Percentiles rank a stretch among this genome's conserved stretches.
phyloP scores from a whole-genome alignment of 1,284 basidiomycete species.

The Sphaerobolus stellatus region DNA sequence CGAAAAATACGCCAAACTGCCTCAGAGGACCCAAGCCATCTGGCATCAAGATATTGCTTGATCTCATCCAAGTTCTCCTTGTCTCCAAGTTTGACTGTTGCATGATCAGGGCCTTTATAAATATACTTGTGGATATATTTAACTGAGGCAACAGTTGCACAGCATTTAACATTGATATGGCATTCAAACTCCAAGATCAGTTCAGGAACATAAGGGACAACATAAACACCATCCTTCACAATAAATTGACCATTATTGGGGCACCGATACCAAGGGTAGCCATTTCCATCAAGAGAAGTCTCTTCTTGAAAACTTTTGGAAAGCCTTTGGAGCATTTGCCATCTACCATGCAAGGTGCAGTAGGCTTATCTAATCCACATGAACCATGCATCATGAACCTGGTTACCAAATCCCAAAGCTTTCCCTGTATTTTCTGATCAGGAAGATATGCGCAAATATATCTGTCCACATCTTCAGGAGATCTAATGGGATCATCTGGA shows the following conservation, averaged over 20 bases:
- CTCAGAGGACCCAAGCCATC: conserved; percentile 40
- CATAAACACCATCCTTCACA: conserved; percentile 24
- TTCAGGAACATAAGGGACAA: conserved; percentile 41
- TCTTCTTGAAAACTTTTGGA: conserved; percentile 37
- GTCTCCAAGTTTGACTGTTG: conserved; percentile 13
- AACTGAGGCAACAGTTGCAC: conserved; percentile 29
- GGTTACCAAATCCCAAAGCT: conserved; percentile 34
- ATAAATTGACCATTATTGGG: conserved; percentile 33
- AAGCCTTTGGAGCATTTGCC: conserved; percentile 41
- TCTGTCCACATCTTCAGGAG: conserved; percentile 37
- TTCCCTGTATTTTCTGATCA: conserved; percentile 36
- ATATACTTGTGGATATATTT: conserved; percentile 52
- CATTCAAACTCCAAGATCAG: conserved; percentile 31
- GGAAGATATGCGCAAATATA: conserved; percentile 43
- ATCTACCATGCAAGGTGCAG: conserved; percentile 41
- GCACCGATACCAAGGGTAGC: conserved; percentile 38
- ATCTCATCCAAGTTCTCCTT: conserved; percentile 32
- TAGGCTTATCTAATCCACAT: conserved; percentile 35
- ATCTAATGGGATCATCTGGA: conserved; percentile 27
- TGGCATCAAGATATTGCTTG: conserved; percentile 31
- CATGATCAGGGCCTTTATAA: conserved; percentile 44
- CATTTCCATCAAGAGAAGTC: conserved; percentile 37
- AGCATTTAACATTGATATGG: conserved; percentile 50
- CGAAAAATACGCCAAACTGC: conserved; percentile 36
- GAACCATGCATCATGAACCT: conserved; percentile 49